Base-by-base conservation (phyloP, 768 basidiomycete genomes). In the Tulasnella sp. region DNA sequence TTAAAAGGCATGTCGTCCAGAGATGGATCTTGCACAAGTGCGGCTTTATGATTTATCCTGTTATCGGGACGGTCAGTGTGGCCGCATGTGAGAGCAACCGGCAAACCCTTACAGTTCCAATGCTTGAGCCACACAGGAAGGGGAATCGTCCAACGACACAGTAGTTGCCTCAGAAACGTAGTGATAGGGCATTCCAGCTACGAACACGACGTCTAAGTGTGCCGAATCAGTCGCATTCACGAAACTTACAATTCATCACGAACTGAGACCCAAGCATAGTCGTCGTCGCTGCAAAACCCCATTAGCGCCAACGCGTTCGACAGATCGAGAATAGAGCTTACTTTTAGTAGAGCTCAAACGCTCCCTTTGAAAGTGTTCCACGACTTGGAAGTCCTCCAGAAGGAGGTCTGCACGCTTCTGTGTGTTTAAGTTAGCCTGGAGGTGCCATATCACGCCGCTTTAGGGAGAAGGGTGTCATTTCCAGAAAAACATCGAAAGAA, bases 1-100 rank as follows among this genome's bases (percentile, higher is more conserved):
- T 81, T 81, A 80, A 81, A 81, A 36, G 78, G 78, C n/a, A 73
- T 34, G 19, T 24, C 71, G 8, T 48, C 42, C 7, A 73, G 71
- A 16, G 40, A n/a, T n/a, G 31, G 40, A 16, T 36, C 34, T 74
- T 46, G n/a, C 27, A 79, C 78, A 19, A 79, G 73, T 38, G 40
- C 44, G 6, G 78, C 71, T 48, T 77, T 77, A 39, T 46, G 38
- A 34, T 79, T 46, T 73, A 79, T 79, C 31, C 78, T 78, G 34
- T 68, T 12, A 68, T n/a, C 3, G 12, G 9, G 18, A 18, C 16
- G 7, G 71, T 48, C 40, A 31, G 44, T n/a, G 48, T 72, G 19
- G 24, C 18, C 18, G 31, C 72, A 27, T 10, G 48, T 16, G n/a
- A n/a, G 9, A 18, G 71, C 12, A 36, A 21, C 10, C n/a, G 74